Evolutionary conservation across 1,284 basidiomycete species (phyloP).

Genomic region (Sanghuangporus baumii): DNA sequence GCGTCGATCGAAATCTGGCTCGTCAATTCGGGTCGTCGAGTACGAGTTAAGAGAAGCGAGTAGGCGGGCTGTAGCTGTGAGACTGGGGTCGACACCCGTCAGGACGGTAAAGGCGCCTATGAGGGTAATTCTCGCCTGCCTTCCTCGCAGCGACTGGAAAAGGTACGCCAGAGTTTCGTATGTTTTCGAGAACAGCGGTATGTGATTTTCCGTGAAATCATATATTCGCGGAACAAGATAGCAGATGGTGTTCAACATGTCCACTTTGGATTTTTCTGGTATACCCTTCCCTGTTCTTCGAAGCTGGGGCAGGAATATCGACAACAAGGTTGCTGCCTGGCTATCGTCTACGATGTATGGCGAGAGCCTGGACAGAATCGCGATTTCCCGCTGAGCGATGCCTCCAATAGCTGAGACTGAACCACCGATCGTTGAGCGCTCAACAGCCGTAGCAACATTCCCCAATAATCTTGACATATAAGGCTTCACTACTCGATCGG

Average conservation of each 20-base stretch:
- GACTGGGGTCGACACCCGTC: conserved; percentile 42
- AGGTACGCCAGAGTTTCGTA: conserved; percentile 69
- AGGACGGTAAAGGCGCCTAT: conserved; percentile 61
- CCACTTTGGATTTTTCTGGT: conserved; percentile 83
- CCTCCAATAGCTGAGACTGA: conserved; percentile 34
- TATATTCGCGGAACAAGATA: conserved; percentile 72
- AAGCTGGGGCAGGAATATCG: conserved; percentile 78
- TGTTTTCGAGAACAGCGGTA: conserved; percentile 47
- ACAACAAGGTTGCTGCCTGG: conserved; percentile 74
- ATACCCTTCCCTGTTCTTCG: conserved; percentile 73
- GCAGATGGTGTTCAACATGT: conserved; percentile 76
- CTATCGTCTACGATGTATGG: conserved; percentile 64
- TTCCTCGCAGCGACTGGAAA: conserved; percentile 71
- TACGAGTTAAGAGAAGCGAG: conserved; percentile 82
- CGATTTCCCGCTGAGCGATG: conserved; percentile 77
- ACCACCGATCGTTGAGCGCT: conserved; percentile 41
- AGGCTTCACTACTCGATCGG: conserved; percentile 62
- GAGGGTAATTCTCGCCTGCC: conserved; percentile 64
- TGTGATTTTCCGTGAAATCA: conserved; percentile 50
- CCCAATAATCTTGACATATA: conserved; percentile 73
- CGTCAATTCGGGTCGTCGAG: conserved; percentile 77
- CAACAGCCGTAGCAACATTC: conserved; percentile 70
- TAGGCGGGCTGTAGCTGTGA: conserved; percentile 48
- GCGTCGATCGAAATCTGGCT: conserved; percentile 90
- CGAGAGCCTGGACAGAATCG: conserved; percentile 76